A percentile compares a stretch with the other conserved stretches of the same genome.
These are phyloP conservation scores for Clohesyomyces aquaticus DNA, from an alignment of 495 filamentous ascomycete species.

Conservation along the genomic window DNA sequence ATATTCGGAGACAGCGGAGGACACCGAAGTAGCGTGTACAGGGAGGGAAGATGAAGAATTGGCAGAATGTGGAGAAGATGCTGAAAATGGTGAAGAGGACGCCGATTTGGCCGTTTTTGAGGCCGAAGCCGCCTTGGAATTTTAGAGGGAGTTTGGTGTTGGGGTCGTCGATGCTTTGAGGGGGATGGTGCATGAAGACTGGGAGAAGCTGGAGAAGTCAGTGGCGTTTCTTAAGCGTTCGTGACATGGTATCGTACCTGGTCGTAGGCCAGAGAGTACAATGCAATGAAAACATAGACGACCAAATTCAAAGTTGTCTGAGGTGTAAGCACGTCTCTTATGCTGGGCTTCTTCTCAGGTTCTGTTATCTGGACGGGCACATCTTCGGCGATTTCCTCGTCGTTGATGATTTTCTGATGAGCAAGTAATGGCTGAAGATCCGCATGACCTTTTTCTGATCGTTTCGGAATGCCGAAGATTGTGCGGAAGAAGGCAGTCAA, in stretches of 20 bases:
- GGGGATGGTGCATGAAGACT: constrained; percentile 78
- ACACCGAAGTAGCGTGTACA: constrained; percentile 71
- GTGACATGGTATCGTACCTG: too few species aligned
- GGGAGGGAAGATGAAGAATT: constrained; percentile 78
- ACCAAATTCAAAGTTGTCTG: constrained; percentile 79
- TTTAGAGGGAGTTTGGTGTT: constrained; percentile 69
- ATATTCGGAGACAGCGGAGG: constrained; percentile 65
- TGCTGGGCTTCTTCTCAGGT: constrained; percentile 48
- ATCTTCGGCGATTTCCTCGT: constrained; percentile 45
- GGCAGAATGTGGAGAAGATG: constrained; percentile 69
- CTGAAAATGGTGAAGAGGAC: constrained; percentile 77
- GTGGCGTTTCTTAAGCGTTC: constrained; percentile 38
- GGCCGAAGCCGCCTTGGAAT: constrained; percentile 77
- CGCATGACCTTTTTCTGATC: constrained; percentile 6
- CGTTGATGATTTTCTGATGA: constrained; percentile 26
- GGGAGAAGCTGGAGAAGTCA: constrained; percentile 64
- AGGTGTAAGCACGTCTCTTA: constrained; percentile 69
- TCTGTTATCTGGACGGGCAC: neutral
- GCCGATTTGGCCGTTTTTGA: constrained; percentile 71
- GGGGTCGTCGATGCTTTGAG: constrained; percentile 59
- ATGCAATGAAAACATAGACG: constrained; percentile 72
- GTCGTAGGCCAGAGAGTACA: constrained; percentile 79
- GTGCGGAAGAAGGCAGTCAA: constrained; percentile 37
- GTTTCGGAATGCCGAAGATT: constrained; percentile 24
- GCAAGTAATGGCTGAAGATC: constrained; percentile 44